A percentile compares a stretch with the other conserved stretches of the same genome.
These are phyloP conservation scores for Lipomyces starkeyi DNA, from an alignment of 805 yeast genomes.

Conservation along the genomic window DNA sequence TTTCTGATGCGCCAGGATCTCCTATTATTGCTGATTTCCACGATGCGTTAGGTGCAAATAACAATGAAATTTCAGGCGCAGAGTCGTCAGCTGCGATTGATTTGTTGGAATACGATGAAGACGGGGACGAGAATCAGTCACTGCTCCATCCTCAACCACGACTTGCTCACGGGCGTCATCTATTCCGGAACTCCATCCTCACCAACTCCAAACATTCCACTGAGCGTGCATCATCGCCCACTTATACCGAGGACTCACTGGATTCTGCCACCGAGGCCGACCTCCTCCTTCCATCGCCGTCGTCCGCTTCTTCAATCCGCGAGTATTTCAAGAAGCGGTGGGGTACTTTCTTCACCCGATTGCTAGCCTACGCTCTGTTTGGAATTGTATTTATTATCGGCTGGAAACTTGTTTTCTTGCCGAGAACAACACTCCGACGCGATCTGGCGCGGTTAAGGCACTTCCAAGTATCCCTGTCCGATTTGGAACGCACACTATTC, in stretches of 20 bases:
- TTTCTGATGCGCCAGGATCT: slow-evolving; percentile 26
- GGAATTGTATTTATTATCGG: slow-evolving; percentile 60
- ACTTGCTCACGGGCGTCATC: slow-evolving; percentile 19
- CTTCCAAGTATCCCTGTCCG: slow-evolving; percentile 66
- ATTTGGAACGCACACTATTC: slow-evolving; percentile 68
- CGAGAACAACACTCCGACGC: slow-evolving; percentile 80
- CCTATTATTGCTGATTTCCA: slow-evolving; percentile 32
- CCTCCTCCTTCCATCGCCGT: slow-evolving; percentile 36
- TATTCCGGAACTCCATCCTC: slow-evolving; percentile 19
- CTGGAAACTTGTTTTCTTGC: slow-evolving; percentile 74
- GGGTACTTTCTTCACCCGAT: slow-evolving; percentile 43
- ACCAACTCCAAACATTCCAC: background rate
- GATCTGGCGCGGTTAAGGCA: slow-evolving; percentile 80
- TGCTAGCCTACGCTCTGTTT: slow-evolving; percentile 54
- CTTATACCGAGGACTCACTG: slow-evolving; percentile 12
- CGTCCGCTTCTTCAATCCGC: slow-evolving; percentile 28
- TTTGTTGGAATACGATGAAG: slow-evolving; percentile 36
- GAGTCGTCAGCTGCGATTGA: slow-evolving; percentile 19
- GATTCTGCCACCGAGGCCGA: slow-evolving; percentile 35
- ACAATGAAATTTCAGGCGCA: background rate
- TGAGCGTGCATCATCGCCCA: background rate
- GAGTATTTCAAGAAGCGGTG: slow-evolving; percentile 24
- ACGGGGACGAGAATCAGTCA: slow-evolving; percentile 25
- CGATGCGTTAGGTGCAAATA: slow-evolving; percentile 13
- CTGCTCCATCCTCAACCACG: slow-evolving; percentile 30